A percentile compares a stretch with the other conserved stretches of the same genome.
Conservation (phyloP, 2,329 filamentous ascomycete genomes). For the Corinectria fuckeliana region DNA sequence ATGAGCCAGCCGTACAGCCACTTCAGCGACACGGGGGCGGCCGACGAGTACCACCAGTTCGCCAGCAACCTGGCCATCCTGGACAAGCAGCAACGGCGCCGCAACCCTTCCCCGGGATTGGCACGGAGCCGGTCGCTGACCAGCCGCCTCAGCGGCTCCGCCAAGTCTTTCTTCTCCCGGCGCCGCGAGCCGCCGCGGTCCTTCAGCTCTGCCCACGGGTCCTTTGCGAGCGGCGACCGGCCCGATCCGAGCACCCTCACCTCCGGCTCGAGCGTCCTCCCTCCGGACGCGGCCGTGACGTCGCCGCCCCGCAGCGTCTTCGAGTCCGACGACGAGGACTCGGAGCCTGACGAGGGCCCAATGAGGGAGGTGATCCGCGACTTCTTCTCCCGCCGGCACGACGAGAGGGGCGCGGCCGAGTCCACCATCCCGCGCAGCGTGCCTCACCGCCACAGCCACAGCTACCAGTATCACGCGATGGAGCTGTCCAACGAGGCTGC, state of each 20-base stretch:
- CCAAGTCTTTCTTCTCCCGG: conserved; percentile 38
- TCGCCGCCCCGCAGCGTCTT: conserved; percentile 40
- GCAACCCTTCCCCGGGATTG: conserved; percentile 11
- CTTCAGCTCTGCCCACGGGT: conserved; percentile 20
- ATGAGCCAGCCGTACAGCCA: conserved; percentile 32
- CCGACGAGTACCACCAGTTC: conserved; percentile 46
- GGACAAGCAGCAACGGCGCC: conserved; percentile 32
- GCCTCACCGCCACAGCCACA: conserved; percentile 14
- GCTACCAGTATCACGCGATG: too few species aligned
- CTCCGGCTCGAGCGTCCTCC: conserved; percentile 19
- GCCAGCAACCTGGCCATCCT: conserved; percentile 41
- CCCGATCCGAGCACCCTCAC: conserved; percentile 26
- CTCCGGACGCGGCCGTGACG: conserved; percentile 14
- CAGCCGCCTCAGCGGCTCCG: conserved; percentile 37
- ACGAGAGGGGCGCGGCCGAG: conserved; percentile 29
- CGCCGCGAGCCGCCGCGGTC: conserved; percentile 32
- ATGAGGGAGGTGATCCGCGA: conserved; percentile 31
- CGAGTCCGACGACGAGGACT: conserved; percentile 41
- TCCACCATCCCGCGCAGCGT: conserved; percentile 15
- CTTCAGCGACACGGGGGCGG: conserved; percentile 41
- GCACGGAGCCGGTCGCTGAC: conserved; percentile 28
- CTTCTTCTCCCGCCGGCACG: conserved; percentile 32
- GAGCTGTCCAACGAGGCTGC: neutral
- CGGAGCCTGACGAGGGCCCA: conserved; percentile 26
- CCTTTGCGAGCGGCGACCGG: conserved; percentile 17